Evolutionary conservation across 1,284 basidiomycete genomes (phyloP), one percentile per base, ranked within the genome.

Genomic region (Vanrija pseudolonga): DNA sequence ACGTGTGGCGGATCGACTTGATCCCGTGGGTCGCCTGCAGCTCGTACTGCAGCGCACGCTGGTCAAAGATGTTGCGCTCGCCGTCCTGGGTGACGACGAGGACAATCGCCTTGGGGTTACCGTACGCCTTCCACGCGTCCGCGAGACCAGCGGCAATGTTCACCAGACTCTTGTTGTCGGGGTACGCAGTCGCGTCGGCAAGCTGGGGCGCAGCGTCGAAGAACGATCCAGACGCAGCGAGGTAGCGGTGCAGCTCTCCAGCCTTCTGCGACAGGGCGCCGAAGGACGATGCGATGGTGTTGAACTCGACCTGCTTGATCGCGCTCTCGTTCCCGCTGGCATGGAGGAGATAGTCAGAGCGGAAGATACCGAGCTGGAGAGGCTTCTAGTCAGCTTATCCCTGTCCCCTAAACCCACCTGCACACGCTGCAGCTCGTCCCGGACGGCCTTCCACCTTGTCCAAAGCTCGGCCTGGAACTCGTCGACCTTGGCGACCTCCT

Each of bases 291-390:
- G 93, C 91, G 62, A 98, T 95, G 6, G 95, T 98, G 73, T 98
- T 98, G 77, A 98, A 96, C 74, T 98, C 96, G 50, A 98, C 95
- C 78, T 98, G 95, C 73, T 93, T 96, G 56, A 98, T 78, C 24
- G 79, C 77, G 0, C 76, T 61, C 20, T 55, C 54, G 9, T 62
- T 59, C 7, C 54, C 54, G 5, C 51, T 40, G 7, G 79, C 76
- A 68, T 98, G 90, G n/a, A 98, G 77, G 40, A 98, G 80, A 75
- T 98, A 98, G 77, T 98, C 95, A 15, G 91, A 95, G 47, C 96
- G 82, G 75, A 97, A 97, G n/a, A 98, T 78, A 12, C 94, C 93
- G 11, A 98, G 81, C 59, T 95, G 88, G 20, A 90, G 77, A 2
- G 85, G 82, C 89, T 97, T 68, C 9, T 24, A 36, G 28, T 6